Base-by-base conservation (phyloP, 2,329 filamentous ascomycete species). In the Lachnellula suecica region DNA sequence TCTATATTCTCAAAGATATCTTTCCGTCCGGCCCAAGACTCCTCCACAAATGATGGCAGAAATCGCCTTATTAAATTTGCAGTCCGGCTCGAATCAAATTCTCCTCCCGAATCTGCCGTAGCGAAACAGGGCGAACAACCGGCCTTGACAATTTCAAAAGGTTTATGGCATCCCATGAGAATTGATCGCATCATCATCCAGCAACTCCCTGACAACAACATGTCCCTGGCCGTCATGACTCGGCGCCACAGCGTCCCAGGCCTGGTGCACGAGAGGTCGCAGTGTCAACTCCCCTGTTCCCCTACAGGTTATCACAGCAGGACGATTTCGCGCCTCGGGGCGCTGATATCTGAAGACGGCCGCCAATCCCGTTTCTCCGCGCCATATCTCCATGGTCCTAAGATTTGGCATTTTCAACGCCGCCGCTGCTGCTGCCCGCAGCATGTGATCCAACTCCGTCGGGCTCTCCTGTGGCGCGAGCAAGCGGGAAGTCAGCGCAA, bases 281-380 rank as follows among this genome's bases (percentile, higher is more conserved):
- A 64, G 47, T 43, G 54, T 54, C 45, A 65, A 56, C 52, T 56
- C 44, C 62, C 57, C 63, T 50, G 61, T 65, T 47, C 60, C 62
- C 56, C 59, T 59, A 49, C 52, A 62, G 37, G 52, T 59, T 51
- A 65, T 55, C 51, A 57, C 44, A 42, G 60, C 55, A 53, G 29
- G 47, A 49, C 48, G 56, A 45, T 25, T 34, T 56, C 40, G 35
- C 44, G n/a, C n/a, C n/a, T 42, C 22, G 47, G 54, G 40, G n/a
- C 49, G 35, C 46, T 57, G 56, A 24, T 59, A 57, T 51, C 24
- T 59, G 54, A 60, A 60, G 42, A 60, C 47, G 47, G 42, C 46
- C 46, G 58, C 58, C 37, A 56, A 49, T 44, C 56, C 58, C 54
- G 52, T 59, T 54, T 48, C 22, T 49, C 58, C 54, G 45, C 57